A percentile compares a stretch with the other conserved stretches of the same genome.
Evolutionary conservation across 139 green algal genomes (phyloP).

Genomic region (Microglena sp.): DNA sequence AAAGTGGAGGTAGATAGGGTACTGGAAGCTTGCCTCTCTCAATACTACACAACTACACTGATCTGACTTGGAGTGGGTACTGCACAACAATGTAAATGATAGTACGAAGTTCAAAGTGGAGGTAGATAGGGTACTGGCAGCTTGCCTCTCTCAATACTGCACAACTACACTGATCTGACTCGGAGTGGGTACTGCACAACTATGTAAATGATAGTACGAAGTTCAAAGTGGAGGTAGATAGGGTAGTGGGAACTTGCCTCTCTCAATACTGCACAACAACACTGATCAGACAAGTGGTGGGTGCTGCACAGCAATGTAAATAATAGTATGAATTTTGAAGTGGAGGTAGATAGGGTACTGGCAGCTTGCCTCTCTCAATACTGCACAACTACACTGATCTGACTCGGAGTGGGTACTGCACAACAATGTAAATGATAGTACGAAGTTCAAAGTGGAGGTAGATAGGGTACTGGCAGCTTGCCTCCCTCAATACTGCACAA

Average conservation of each 20-base stretch:
- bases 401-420: no score
- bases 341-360: no score
- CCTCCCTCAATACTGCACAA: no score
- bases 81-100: not conserved
- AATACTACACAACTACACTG: not conserved
- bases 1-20: not conserved
- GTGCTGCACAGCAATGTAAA: not conserved
- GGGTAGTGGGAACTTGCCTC: not conserved
- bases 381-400: no score
- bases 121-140: slow-evolving; percentile 25
- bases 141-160: slow-evolving; percentile 31
- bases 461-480: no score
- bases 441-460: no score
- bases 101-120: slow-evolving; percentile 54
- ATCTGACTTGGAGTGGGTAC: not conserved
- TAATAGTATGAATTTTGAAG: not conserved
- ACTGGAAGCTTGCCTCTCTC: not conserved
- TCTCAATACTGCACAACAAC: not conserved
- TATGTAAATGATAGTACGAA: not conserved
- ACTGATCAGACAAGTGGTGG: not conserved
- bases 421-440: no score
- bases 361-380: no score
- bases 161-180: slow-evolving; percentile 40
- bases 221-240: not conserved
- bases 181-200: slow-evolving; percentile 26